phyloP scores from a whole-genome alignment of 768 basidiomycete genomes.

The Naganishia antarctica region DNA sequence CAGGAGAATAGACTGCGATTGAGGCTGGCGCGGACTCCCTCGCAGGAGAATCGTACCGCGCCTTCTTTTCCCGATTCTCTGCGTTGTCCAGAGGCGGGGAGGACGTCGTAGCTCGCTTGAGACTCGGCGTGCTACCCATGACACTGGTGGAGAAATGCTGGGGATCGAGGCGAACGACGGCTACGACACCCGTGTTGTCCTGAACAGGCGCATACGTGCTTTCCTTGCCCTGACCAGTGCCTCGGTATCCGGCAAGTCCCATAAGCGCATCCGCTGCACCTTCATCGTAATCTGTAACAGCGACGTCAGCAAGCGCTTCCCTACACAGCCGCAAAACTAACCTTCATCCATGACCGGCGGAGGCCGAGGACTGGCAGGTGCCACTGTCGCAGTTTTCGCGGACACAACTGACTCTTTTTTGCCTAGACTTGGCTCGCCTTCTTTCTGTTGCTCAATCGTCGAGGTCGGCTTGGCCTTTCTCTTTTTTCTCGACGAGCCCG shows the following conservation, averaged over 20 bases:
- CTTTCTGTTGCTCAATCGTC: not conserved
- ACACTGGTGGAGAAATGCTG: constrained; percentile 21
- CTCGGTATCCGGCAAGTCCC: constrained; percentile 56
- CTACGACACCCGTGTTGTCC: not conserved
- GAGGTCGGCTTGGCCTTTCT: constrained; percentile 28
- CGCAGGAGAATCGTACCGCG: constrained; percentile 5
- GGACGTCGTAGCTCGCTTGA: constrained; percentile 2
- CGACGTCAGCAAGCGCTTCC: constrained; percentile 18
- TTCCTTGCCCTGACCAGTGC: constrained; percentile 12
- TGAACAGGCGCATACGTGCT: constrained; percentile 9
- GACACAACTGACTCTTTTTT: not conserved
- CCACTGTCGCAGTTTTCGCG: not conserved
- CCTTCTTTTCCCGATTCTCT: constrained; percentile 18
- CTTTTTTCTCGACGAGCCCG: constrained; percentile 30
- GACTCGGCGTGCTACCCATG: not conserved
- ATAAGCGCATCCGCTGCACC: constrained; percentile 82
- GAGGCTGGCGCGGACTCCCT: not conserved
- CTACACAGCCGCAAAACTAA: constrained; percentile 28
- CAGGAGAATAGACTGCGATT: not conserved
- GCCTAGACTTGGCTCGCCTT: constrained; percentile 33
- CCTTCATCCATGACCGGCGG: constrained; percentile 70
- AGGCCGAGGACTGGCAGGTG: constrained; percentile 20
- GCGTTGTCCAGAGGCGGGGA: not conserved
- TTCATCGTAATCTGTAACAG: constrained; percentile 73
- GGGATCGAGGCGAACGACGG: constrained; percentile 24